A percentile compares a stretch with the other conserved stretches of the same genome.
Conservation (phyloP, 2,329 filamentous ascomycete genomes). For the Xylaria sp. region DNA sequence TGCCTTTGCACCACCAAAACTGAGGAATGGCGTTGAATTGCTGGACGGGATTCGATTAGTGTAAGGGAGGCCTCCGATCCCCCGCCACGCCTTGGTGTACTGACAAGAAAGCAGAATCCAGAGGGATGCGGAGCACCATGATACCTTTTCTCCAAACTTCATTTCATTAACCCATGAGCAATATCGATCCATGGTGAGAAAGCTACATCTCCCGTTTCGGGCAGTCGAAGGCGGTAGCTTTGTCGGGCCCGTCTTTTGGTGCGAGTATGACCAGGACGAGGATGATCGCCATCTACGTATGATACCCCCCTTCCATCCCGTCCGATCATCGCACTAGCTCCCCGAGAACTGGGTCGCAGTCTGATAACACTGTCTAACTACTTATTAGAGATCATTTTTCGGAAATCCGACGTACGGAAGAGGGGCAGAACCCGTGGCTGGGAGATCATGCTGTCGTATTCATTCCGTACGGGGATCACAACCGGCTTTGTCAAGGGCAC, state of each 20-base stretch:
- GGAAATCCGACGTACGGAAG: conserved; percentile 70
- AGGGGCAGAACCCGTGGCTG: conserved; percentile 67
- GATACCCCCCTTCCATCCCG: conserved; percentile 30
- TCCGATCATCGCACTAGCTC: not conserved
- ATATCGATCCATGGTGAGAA: conserved; percentile 63
- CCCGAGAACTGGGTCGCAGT: not conserved
- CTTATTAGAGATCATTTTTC: conserved; percentile 61
- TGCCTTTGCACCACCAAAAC: conserved; percentile 55
- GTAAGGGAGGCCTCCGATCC: conserved; percentile 47
- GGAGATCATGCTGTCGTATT: conserved; percentile 67
- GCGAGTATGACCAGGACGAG: conserved; percentile 60
- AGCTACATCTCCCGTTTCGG: conserved; percentile 59
- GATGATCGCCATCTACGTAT: conserved; percentile 62
- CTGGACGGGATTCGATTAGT: conserved; percentile 60
- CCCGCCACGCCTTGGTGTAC: conserved; percentile 5
- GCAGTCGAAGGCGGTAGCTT: conserved; percentile 63
- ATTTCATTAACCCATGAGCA: conserved; percentile 57
- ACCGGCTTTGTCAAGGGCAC: conserved; percentile 68
- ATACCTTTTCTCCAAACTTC: conserved; percentile 62
- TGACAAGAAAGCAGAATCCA: conserved; percentile 53
- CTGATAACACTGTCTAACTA: conserved; percentile 16
- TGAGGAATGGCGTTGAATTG: conserved; percentile 51
- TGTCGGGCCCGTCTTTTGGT: conserved; percentile 70
- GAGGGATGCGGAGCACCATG: conserved; percentile 58
- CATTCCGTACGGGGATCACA: conserved; percentile 59